Evolutionary conservation across 1,284 basidiomycete genomes (phyloP).

Genomic region (Takashimella koratensis): DNA sequence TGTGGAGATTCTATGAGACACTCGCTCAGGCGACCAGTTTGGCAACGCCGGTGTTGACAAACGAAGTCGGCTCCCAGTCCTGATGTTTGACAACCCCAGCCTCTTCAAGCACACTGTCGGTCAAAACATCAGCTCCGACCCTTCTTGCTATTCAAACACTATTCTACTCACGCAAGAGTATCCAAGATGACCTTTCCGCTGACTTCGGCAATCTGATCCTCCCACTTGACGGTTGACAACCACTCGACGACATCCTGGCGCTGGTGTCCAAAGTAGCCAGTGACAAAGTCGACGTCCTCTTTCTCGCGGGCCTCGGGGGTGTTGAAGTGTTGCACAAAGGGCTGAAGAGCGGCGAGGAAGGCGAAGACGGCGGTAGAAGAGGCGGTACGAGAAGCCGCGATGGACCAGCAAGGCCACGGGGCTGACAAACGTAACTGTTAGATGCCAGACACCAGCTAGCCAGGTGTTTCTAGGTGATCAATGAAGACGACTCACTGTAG

Average conservation of each 20-base stretch:
- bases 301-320: slow-evolving; percentile 58
- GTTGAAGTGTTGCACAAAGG: slow-evolving; percentile 66
- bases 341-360: slow-evolving; percentile 65
- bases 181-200: slow-evolving; percentile 61
- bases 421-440: too few relatives aligned
- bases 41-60: slow-evolving; percentile 60
- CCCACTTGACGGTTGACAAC: slow-evolving; percentile 74
- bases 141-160: slow-evolving; percentile 2
- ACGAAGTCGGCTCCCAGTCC: slow-evolving; percentile 58
- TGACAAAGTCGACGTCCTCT: slow-evolving; percentile 69
- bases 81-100: slow-evolving; percentile 68
- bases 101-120: slow-evolving; percentile 66
- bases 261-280: slow-evolving; percentile 72
- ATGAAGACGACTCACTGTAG: slow-evolving; percentile 32
- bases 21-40: slow-evolving; percentile 48
- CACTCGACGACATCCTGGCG: slow-evolving; percentile 63
- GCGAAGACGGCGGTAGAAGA: slow-evolving; percentile 53
- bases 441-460: too few relatives aligned
- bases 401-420: slow-evolving; percentile 95
- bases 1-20: too few relatives aligned
- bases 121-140: slow-evolving; percentile 3
- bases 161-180: slow-evolving; percentile 61
- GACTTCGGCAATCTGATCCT: slow-evolving; percentile 62
- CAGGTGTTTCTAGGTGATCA: neutral
- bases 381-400: slow-evolving; percentile 72